These are phyloP conservation scores for Blastobotrys arbuscula DNA, from an alignment of 1,139 yeast species.

Conservation along the genomic window DNA sequence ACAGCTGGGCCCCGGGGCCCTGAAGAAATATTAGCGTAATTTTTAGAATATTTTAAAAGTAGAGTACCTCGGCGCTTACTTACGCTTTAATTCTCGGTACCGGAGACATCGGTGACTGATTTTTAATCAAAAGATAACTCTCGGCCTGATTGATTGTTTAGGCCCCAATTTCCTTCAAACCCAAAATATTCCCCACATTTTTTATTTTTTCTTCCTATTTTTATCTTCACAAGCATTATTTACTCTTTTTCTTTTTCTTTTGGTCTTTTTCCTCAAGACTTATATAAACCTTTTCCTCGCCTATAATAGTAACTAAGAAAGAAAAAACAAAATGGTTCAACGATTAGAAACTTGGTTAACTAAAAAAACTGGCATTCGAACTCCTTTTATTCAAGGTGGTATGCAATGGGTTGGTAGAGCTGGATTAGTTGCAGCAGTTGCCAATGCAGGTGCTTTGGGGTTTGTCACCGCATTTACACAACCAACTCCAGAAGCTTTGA, in stretches of 20 bases:
- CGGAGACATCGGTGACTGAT: too few species aligned
- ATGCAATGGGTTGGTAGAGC: constrained; percentile 34
- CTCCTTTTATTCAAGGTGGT: constrained; percentile 35
- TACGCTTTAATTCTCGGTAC: too few species aligned
- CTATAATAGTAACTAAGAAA: background rate
- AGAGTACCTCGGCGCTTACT: too few species aligned
- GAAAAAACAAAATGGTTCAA: constrained; percentile 7
- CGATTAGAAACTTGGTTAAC: constrained; percentile 29
- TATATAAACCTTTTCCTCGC: too few species aligned
- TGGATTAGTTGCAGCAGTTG: constrained; percentile 34
- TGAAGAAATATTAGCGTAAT: too few species aligned
- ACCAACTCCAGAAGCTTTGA: constrained; percentile 32
- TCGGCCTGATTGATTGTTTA: too few species aligned
- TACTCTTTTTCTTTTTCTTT: background rate
- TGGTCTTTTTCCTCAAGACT: too few species aligned
- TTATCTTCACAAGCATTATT: background rate
- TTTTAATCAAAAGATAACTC: too few species aligned
- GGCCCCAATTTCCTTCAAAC: too few species aligned
- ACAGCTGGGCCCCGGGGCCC: too few species aligned
- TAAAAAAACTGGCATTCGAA: constrained; percentile 34
- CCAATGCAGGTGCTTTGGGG: constrained; percentile 36
- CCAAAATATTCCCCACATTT: background rate
- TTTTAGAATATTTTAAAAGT: too few species aligned
- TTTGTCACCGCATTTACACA: constrained; percentile 34
- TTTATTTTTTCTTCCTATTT: background rate